Percentiles rank a stretch among this genome's conserved stretches.
Conservation (phyloP, 805 yeast genomes). For the Lipomyces sp. region DNA sequence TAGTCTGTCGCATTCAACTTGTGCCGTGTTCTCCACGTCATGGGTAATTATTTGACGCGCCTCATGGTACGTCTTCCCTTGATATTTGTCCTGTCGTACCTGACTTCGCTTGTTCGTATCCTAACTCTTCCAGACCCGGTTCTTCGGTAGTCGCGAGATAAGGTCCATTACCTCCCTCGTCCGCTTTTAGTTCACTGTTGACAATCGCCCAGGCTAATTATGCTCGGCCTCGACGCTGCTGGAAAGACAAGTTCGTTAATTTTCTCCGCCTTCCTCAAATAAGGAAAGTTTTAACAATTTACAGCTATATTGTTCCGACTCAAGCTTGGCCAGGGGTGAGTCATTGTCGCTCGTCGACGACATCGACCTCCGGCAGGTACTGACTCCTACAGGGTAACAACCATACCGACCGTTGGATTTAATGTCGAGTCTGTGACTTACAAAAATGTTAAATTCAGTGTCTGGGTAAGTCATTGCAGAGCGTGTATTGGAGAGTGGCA, state of each 20-base stretch:
- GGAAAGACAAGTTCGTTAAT: constrained; percentile 55
- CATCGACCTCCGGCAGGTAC: not conserved
- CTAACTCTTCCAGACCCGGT: constrained; percentile 19
- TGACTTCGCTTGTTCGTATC: not conserved
- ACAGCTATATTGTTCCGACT: constrained; percentile 73
- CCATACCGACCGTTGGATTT: constrained; percentile 73
- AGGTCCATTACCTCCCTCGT: constrained; percentile 15
- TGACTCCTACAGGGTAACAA: constrained; percentile 54
- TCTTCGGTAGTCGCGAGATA: constrained; percentile 29
- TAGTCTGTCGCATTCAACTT: too few species aligned
- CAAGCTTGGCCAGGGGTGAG: constrained; percentile 33
- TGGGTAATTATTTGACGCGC: constrained; percentile 33
- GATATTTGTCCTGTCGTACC: not conserved
- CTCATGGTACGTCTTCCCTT: constrained; percentile 16
- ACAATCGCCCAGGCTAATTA: constrained; percentile 57
- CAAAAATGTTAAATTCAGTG: constrained; percentile 79
- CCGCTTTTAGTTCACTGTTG: constrained; percentile 9
- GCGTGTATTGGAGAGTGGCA: not conserved
- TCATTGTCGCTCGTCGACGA: not conserved
- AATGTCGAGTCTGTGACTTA: constrained; percentile 85
- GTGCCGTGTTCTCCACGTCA: not conserved
- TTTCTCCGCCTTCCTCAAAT: not conserved
- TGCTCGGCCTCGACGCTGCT: constrained; percentile 92
- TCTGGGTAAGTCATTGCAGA: constrained; percentile 55
- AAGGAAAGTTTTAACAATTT: not conserved